These are phyloP conservation scores for Fusarium sp. DNA, from an alignment of 2,329 filamentous ascomycete species.

Conservation along the genomic window DNA sequence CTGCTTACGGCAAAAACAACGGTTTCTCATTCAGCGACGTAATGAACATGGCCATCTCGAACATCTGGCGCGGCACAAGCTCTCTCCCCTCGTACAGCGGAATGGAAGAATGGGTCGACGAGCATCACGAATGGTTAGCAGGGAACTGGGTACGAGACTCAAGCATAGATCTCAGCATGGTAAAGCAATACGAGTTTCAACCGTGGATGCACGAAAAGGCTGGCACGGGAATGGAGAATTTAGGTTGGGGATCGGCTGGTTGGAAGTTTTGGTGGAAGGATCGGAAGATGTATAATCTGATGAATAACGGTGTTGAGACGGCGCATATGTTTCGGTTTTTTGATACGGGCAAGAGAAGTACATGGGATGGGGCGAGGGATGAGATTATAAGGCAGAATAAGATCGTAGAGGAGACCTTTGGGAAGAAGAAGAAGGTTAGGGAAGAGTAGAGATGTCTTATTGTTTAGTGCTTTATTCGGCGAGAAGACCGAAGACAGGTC, in stretches of 20 bases:
- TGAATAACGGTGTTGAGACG: slow-evolving; percentile 55
- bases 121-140: slow-evolving; percentile 21
- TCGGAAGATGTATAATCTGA: slow-evolving; percentile 50
- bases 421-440: background rate
- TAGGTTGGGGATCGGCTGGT: slow-evolving; percentile 54
- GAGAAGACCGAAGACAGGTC: background rate
- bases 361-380: slow-evolving; percentile 53
- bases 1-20: slow-evolving; percentile 24
- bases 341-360: slow-evolving; percentile 53
- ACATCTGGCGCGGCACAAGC: slow-evolving; percentile 26
- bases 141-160: slow-evolving; percentile 12
- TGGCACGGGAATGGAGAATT: slow-evolving; percentile 55
- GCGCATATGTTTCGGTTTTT: slow-evolving; percentile 56
- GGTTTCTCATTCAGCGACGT: slow-evolving; percentile 33
- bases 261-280: slow-evolving; percentile 57
- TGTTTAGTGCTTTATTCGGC: background rate
- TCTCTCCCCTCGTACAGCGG: background rate
- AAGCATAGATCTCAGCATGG: slow-evolving; percentile 26
- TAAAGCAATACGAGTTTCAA: slow-evolving; percentile 50
- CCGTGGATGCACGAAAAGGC: slow-evolving; percentile 53
- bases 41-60: slow-evolving; percentile 30
- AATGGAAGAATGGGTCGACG: slow-evolving; percentile 29
- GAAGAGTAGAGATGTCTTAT: background rate
- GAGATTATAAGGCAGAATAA: slow-evolving; percentile 27
- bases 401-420: slow-evolving; percentile 11